Percentiles rank a stretch among this genome's conserved stretches.
These are phyloP conservation scores for Saturnispora besseyi DNA, from an alignment of 805 yeast species.

Conservation along the genomic window DNA sequence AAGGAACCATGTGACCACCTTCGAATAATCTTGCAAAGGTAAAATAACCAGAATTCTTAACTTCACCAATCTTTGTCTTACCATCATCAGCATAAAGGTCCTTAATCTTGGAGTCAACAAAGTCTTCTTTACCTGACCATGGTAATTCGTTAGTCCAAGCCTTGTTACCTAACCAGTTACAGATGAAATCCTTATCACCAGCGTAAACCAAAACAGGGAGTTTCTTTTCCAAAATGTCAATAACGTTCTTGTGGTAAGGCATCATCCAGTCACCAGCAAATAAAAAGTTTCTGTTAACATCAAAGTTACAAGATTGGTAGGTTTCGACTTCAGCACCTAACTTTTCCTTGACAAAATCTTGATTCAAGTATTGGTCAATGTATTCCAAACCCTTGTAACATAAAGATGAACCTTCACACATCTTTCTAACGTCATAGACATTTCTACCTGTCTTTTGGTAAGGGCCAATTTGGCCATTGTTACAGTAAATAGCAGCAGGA, in stretches of 20 bases:
- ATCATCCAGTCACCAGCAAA: conserved; percentile 58
- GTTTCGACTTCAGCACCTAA: conserved; percentile 48
- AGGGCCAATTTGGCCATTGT: conserved; percentile 52
- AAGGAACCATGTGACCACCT: conserved; percentile 93
- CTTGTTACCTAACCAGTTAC: conserved; percentile 87
- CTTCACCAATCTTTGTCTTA: conserved; percentile 51
- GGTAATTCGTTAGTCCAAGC: conserved; percentile 68
- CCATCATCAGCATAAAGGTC: conserved; percentile 26
- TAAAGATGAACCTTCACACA: conserved; percentile 41
- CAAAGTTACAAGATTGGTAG: conserved; percentile 44
- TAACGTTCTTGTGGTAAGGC: conserved; percentile 51
- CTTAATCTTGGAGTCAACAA: conserved; percentile 20
- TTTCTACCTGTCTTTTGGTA: conserved; percentile 50
- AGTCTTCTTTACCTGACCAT: conserved; percentile 43
- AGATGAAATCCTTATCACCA: conserved; percentile 90
- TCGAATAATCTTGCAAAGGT: conserved; percentile 70
- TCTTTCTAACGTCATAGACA: conserved; percentile 53
- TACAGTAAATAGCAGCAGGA: conserved; percentile 56
- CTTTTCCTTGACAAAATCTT: conserved; percentile 41
- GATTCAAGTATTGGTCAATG: conserved; percentile 45
- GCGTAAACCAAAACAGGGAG: conserved; percentile 82
- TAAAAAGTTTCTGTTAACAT: conserved; percentile 40
- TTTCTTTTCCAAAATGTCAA: conserved; percentile 53
- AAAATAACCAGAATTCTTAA: conserved; percentile 60
- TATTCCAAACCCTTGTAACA: conserved; percentile 46